Base-by-base conservation (phyloP, 441 rosid genomes). In the Gossypium gossypioides region DNA sequence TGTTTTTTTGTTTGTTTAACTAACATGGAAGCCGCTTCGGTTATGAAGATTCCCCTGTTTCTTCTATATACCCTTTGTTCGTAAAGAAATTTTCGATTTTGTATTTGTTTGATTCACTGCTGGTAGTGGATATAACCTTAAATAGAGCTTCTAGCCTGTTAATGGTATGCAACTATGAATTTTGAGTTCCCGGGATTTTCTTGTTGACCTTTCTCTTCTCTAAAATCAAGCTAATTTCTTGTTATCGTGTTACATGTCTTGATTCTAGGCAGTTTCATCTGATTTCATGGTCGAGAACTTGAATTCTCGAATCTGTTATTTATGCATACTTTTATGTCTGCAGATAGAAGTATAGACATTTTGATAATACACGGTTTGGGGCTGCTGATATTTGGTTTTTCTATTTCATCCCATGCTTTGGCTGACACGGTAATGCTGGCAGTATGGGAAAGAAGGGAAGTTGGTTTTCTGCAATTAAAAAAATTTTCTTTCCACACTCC, bases 381-480 rank as follows among this genome's bases (percentile, higher is more conserved):
- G 21, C 62, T 73, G 77, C 77, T 71, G 60, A 55, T 32, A 3
- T 9, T 68, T 73, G 27, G 71, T 27, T 70, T 46, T 56, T 44
- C 9, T 27, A 60, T 32, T 67, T 34, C 42, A 32, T 59, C 81
- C 48, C 2, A 9, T 40, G 67, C 75, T 52, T 76, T 82, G 88
- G 83, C 84, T 61, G 75, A 67, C 71, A 81, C 63, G 77, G 88
- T 86, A 81, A 87, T 88, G 88, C 88, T 86, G 15, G 84, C 74
- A 81, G 83, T 69, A 93, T 93, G 98, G 93, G 96, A 76, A 93
- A 91, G 93, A 90, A 85, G 82, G 93, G 95, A 72, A 86, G 92
- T 76, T 93, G 96, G 98, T 85, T 91, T 86, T 85, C 96, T 72
- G 92, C 95, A 63, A 89, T 93, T 77, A 93, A 91, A 82, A 90